Evolutionary conservation across 1,284 basidiomycete species (phyloP).

Genomic region (Schizopora paradoxa): DNA sequence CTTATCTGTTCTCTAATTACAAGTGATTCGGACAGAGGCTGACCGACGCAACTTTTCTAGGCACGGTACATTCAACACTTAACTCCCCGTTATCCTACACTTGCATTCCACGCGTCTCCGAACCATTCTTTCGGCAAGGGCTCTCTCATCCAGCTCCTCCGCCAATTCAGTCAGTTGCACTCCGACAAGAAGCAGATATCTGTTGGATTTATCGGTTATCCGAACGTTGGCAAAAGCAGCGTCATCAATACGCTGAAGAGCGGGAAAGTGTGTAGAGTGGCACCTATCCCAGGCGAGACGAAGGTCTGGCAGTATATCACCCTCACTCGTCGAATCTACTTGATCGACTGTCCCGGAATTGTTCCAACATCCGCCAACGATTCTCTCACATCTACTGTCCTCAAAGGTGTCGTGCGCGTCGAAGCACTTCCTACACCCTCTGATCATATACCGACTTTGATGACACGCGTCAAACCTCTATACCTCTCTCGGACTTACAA

Average conservation of each 20-base stretch:
- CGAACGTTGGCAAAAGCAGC: slow-evolving; percentile 96
- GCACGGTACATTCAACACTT: slow-evolving; percentile 97
- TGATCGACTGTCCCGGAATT: slow-evolving; percentile 99
- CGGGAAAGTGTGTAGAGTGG: slow-evolving; percentile 96
- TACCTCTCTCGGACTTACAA: slow-evolving; percentile 93
- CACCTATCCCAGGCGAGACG: slow-evolving; percentile 97
- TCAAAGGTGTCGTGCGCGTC: slow-evolving; percentile 96
- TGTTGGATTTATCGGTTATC: slow-evolving; percentile 97
- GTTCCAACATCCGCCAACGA: slow-evolving; percentile 92
- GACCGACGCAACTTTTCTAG: slow-evolving; percentile 36
- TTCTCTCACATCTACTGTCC: slow-evolving; percentile 87
- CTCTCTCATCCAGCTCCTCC: slow-evolving; percentile 92
- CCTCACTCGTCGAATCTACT: slow-evolving; percentile 92
- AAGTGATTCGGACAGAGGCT: slow-evolving; percentile 12
- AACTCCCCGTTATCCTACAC: slow-evolving; percentile 90
- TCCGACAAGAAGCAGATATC: slow-evolving; percentile 99
- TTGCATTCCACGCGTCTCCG: slow-evolving; percentile 98
- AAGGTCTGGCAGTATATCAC: slow-evolving; percentile 99
- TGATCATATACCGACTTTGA: slow-evolving; percentile 87
- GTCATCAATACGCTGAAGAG: slow-evolving; percentile 99
- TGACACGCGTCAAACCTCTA: slow-evolving; percentile 86
- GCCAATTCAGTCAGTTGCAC: slow-evolving; percentile 95
- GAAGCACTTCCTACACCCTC: slow-evolving; percentile 93
- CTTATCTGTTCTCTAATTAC: slow-evolving; percentile 6
- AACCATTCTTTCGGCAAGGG: slow-evolving; percentile 99